Evolutionary conservation across 2,329 filamentous ascomycete genomes (phyloP), one percentile per base, ranked within the genome.

Genomic region (Exutisphaerella laricina): DNA sequence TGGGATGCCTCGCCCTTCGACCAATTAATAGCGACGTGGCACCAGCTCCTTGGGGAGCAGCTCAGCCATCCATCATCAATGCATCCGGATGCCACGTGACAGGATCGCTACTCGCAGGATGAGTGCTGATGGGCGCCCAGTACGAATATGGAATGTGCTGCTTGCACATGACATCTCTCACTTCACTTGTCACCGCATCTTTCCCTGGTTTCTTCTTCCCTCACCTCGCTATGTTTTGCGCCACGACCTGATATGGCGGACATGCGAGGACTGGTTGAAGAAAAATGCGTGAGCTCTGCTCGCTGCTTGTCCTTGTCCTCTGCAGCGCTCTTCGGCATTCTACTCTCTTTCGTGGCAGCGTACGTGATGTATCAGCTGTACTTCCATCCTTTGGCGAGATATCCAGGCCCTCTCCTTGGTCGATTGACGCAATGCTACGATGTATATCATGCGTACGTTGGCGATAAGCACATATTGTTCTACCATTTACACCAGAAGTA

Each of bases 391-490:
- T 45, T 59, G 4, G 49, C 55, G 6, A 49, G 42, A 30, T 54
- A 54, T 38, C 56, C 57, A 9, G 57, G 57, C 4, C 57, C 57
- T 8, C 29, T 55, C 1, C 43, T 58, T 26, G 53, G 49, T 12
- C 48, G 48, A 7, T 22, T 57, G 13, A 57, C 55, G 9, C 45
- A 43, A 21, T 49, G 41, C 21, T 55, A 55, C 36, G 51, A 55
- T 41, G 49, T 55, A 9, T 58, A 57, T 39, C 56, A 58, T 32
- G 54, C 55, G 8, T 56, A 56, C 36, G 48, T 51, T 17, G 56
- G 56, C 20, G 56, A 58, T 45, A 56, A 55, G 31, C 55, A 58
- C 39, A 47, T 56, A 20, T 40, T 55, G 25, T 53, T 57, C 45
- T 48, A 51, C 32, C 53, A 53, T 14, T 18, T 56, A 4, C 56